Evolutionary conservation across 192 early-diverging fungal genomes (phyloP), one percentile per base, ranked within the genome.

Genomic region (Backusella tuberculispora): DNA sequence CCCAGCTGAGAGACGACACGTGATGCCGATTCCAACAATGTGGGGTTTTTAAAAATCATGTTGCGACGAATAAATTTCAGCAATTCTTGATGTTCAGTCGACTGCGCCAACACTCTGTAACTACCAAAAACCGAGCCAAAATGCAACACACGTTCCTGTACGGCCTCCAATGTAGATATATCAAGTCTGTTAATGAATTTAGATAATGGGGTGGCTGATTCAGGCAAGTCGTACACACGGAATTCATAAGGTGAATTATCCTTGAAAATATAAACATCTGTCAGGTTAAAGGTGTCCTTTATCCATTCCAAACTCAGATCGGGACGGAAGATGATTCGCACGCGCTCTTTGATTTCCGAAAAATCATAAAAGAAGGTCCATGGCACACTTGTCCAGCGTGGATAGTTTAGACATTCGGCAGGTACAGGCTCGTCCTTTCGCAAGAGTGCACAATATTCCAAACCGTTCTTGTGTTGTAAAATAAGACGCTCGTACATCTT

Each of bases 311-410:
- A 75, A 5, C 83, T 85, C 50, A 86, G 79, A 53, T 89, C 88
- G n/a, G 60, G 37, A 40, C 85, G 45, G 50, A 77, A 78, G 10
- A 83, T 76, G 65, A 87, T 78, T 6, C 76, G 80, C 8, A 84
- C 82, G 19, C 77, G 21, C 45, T 78, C 34, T 12, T 56, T 43
- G 40, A 89, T 76, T 21, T 76, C 73, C 5, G 71, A 75, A 75
- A 89, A 79, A 60, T 87, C 80, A 69, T 85, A 84, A 47, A 89
- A 85, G 65, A 88, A 88, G 14, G 78, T 78, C 88, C 87, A 89
- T 6, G 86, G 84, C 15, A 89, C 82, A 3, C 69, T 78, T 15
- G 86, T 89, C 83, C 87, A 87, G 6, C 81, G 71, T 48, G 76
- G 82, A 66, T 87, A 89, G 73, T 87, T 83, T n/a, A 89, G 76